phyloP scores from a whole-genome alignment of 2,329 filamentous ascomycete genomes.

The Exophiala aquamarina region DNA sequence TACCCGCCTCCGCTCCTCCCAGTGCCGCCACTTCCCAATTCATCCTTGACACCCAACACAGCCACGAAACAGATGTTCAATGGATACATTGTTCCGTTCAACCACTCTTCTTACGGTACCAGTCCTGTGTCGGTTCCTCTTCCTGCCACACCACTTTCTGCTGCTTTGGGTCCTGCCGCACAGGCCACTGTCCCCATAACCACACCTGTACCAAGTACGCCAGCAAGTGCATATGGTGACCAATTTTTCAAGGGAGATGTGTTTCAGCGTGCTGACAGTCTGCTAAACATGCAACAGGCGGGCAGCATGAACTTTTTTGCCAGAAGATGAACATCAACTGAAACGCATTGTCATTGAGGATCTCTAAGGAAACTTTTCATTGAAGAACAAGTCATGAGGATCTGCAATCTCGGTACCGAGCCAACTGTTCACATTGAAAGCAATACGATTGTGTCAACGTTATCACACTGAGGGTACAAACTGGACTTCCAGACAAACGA shows the following conservation, averaged over 20 bases:
- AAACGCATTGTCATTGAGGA: too few relatives aligned
- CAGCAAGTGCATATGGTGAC: slow-evolving; percentile 49
- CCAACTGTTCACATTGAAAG: too few relatives aligned
- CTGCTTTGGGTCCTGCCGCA: slow-evolving; percentile 82
- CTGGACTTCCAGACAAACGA: too few relatives aligned
- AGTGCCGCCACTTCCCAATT: slow-evolving; percentile 16
- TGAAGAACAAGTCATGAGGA: too few relatives aligned
- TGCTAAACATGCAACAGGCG: slow-evolving; percentile 38
- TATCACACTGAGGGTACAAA: too few relatives aligned
- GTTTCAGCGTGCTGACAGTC: slow-evolving; percentile 49
- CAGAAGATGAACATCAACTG: too few relatives aligned
- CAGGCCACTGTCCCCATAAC: slow-evolving; percentile 78
- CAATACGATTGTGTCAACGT: too few relatives aligned
- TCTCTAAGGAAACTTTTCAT: neutral
- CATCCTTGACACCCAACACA: slow-evolving; percentile 28
- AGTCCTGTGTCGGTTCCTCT: slow-evolving; percentile 51
- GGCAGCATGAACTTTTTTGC: slow-evolving; percentile 18
- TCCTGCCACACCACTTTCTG: slow-evolving; percentile 85
- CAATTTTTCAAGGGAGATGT: slow-evolving; percentile 51
- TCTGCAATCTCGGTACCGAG: too few relatives aligned
- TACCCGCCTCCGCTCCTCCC: slow-evolving; percentile 20
- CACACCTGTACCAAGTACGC: slow-evolving; percentile 38
- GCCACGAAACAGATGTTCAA: slow-evolving; percentile 32
- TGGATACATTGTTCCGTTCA: slow-evolving; percentile 12
- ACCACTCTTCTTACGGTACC: slow-evolving; percentile 12